A percentile compares a stretch with the other conserved stretches of the same genome.
These are phyloP conservation scores for Chrysopogon serrulatus DNA, from an alignment of 176 grass and related monocot species.

Conservation along the genomic window DNA sequence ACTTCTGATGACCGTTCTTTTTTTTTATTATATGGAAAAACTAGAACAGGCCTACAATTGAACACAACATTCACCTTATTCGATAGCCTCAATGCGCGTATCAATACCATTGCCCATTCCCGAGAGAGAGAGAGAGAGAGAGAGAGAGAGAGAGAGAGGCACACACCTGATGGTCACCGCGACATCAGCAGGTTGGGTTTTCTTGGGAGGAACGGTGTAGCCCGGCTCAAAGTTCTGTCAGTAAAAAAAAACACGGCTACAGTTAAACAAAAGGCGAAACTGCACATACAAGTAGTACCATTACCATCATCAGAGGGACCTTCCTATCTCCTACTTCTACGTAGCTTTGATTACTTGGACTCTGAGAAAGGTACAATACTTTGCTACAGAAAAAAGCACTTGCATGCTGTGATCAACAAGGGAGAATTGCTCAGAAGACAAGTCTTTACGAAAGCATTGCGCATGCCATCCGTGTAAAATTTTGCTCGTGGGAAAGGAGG, in stretches of 20 bases:
- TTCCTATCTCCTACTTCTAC: background rate
- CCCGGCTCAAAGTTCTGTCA: slow-evolving; percentile 72
- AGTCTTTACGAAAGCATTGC: background rate
- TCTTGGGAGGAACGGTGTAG: slow-evolving; percentile 67
- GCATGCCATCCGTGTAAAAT: background rate
- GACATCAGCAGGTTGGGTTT: slow-evolving; percentile 37
- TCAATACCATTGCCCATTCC: background rate
- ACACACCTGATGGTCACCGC: slow-evolving; percentile 78
- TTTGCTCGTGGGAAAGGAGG: no score
- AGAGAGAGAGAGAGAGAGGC: background rate
- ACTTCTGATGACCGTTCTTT: background rate
- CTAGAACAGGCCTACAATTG: background rate
- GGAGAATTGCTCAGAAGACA: background rate
- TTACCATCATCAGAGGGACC: background rate
- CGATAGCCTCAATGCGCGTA: background rate
- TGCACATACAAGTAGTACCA: background rate
- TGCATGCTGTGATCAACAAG: slow-evolving; percentile 11
- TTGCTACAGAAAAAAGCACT: background rate
- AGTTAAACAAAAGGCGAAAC: slow-evolving; percentile 2
- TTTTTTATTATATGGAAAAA: background rate
- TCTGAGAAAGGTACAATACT: slow-evolving; percentile 20
- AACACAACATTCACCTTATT: slow-evolving; percentile 26
- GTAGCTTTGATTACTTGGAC: background rate
- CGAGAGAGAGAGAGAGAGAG: background rate
- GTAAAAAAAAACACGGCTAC: background rate